Conservation (phyloP, 1,139 yeast species). For the Debaryomyces fabryi region DNA sequence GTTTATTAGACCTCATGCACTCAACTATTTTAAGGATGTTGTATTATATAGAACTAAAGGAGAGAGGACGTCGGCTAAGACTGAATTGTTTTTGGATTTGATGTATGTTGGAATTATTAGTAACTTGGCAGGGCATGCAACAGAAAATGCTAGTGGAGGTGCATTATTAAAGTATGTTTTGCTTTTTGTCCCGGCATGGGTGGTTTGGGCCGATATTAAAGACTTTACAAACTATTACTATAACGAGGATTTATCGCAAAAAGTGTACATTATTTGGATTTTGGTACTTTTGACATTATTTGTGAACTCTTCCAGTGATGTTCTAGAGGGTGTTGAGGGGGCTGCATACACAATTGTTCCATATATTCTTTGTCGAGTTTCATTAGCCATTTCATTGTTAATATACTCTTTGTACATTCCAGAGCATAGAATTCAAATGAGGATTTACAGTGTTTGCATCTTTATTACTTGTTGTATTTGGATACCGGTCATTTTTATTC, state of each 20-base stretch:
- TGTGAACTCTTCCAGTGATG: conserved; percentile 51
- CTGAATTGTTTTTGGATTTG: conserved; percentile 64
- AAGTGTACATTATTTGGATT: conserved; percentile 56
- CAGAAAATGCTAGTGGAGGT: conserved; percentile 52
- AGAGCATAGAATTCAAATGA: conserved; percentile 57
- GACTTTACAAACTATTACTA: conserved; percentile 68
- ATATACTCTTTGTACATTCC: conserved; percentile 54
- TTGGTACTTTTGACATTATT: conserved; percentile 53
- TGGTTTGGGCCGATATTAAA: conserved; percentile 65
- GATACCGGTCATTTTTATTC: conserved; percentile 52
- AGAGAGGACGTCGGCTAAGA: conserved; percentile 53
- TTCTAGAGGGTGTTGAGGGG: conserved; percentile 34
- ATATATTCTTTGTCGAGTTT: conserved; percentile 49
- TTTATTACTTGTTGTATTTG: conserved; percentile 40
- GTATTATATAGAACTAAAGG: conserved; percentile 57
- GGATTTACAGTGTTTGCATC: conserved; percentile 40
- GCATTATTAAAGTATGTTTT: conserved; percentile 53
- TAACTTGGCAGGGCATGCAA: conserved; percentile 58
- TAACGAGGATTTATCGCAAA: conserved; percentile 62
- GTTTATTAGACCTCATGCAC: conserved; percentile 59
- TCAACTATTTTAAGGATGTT: conserved; percentile 64
- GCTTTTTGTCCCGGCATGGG: conserved; percentile 61
- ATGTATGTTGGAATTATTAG: conserved; percentile 68
- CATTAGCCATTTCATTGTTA: conserved; percentile 36
- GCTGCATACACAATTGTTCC: conserved; percentile 51